A percentile compares a stretch with the other conserved stretches of the same genome.
Evolutionary conservation across 2,329 filamentous ascomycete genomes (phyloP).

Genomic region (Moelleriella libera): DNA sequence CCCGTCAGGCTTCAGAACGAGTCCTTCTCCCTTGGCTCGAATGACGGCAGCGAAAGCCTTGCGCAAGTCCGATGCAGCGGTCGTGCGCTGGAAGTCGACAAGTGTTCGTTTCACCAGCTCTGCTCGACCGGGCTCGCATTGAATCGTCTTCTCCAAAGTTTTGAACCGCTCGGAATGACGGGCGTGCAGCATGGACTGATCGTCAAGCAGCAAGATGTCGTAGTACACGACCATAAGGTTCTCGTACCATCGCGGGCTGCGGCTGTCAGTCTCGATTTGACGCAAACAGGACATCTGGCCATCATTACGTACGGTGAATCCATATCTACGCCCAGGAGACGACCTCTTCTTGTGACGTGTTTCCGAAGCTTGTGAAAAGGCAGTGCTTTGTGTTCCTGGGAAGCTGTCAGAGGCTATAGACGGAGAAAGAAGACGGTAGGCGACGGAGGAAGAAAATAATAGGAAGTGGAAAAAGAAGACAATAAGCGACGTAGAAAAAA

Average conservation of each 20-base stretch:
- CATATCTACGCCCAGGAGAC: constrained; percentile 48
- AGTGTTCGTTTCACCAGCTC: constrained; percentile 52
- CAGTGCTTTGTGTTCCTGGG: constrained; percentile 44
- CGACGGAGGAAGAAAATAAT: too few relatives aligned
- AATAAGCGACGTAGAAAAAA: too few relatives aligned
- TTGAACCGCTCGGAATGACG: constrained; percentile 46
- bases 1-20: constrained; percentile 68
- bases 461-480: too few relatives aligned
- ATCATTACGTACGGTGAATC: constrained; percentile 48
- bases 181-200: constrained; percentile 32
- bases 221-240: constrained; percentile 50
- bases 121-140: constrained; percentile 42
- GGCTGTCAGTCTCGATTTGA: constrained; percentile 7
- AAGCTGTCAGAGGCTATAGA: constrained; percentile 4
- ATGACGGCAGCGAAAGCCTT: constrained; percentile 56
- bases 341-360: constrained; percentile 60
- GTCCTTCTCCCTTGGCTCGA: constrained; percentile 54
- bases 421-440: background rate
- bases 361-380: constrained; percentile 75
- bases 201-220: constrained; percentile 40
- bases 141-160: constrained; percentile 41
- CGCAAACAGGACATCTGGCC: background rate
- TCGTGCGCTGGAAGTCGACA: constrained; percentile 47
- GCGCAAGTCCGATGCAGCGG: constrained; percentile 40
- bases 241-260: constrained; percentile 33